A percentile compares a stretch with the other conserved stretches of the same genome.
Conservation (phyloP, 202 grass and related monocot genomes). For the Digitaria exilis region DNA sequence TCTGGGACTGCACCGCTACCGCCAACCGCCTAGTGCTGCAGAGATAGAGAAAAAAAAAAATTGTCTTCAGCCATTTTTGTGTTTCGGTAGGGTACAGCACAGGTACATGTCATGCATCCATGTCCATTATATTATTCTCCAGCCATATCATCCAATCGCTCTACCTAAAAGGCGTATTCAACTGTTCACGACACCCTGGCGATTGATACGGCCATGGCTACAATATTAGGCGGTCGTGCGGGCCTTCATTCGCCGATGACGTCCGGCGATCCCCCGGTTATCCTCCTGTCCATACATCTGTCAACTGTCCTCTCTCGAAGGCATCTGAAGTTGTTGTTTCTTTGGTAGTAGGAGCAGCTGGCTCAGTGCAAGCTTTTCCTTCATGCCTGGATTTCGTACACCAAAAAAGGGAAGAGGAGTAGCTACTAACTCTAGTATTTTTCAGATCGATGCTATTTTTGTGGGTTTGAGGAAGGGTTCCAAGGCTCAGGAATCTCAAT, state of each 20-base stretch:
- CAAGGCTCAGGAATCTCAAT: background rate
- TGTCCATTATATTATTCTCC: too few relatives aligned
- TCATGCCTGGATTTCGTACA: background rate
- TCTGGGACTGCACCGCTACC: background rate
- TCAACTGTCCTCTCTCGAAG: background rate
- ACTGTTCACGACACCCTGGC: slow-evolving; percentile 28
- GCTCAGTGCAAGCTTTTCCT: background rate
- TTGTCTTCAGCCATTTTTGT: background rate
- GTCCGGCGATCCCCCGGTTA: background rate
- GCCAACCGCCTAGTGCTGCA: background rate
- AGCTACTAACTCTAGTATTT: background rate
- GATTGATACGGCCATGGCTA: slow-evolving; percentile 22
- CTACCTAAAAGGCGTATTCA: slow-evolving; percentile 33
- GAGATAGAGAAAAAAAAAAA: background rate
- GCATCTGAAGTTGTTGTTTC: background rate
- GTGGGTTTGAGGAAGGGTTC: background rate
- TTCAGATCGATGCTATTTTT: background rate
- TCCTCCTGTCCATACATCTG: slow-evolving; percentile 21
- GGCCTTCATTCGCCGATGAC: slow-evolving; percentile 25
- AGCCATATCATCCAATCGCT: background rate
- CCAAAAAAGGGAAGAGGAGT: background rate
- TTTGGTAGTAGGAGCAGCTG: background rate
- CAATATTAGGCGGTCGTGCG: background rate
- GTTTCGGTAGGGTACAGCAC: background rate
- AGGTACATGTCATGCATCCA: slow-evolving; percentile 7